These are phyloP conservation scores for Pulveroboletus sp. DNA, from an alignment of 768 basidiomycete species.

Conservation along the genomic window DNA sequence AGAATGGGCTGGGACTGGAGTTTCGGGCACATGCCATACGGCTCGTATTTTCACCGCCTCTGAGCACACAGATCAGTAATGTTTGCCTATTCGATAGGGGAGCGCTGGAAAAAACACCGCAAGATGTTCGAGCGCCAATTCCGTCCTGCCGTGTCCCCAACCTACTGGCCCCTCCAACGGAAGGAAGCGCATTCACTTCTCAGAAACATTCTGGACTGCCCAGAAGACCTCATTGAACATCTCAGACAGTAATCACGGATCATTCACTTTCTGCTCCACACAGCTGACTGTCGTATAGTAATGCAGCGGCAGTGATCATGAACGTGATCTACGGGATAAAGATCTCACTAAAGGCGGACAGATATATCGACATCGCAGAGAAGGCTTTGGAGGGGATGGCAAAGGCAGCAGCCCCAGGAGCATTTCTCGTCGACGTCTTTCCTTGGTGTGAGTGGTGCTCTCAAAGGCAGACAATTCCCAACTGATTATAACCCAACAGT, in stretches of 20 bases:
- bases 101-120: constrained; percentile 51
- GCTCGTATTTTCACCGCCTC: constrained; percentile 19
- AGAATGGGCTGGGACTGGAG: constrained; percentile 50
- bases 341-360: constrained; percentile 40
- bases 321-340: constrained; percentile 50
- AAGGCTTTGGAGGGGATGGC: constrained; percentile 50
- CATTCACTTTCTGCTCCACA: background rate
- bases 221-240: constrained; percentile 44
- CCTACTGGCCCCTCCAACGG: constrained; percentile 45
- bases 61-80: background rate
- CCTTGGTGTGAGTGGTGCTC: constrained; percentile 35
- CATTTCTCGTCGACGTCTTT: constrained; percentile 50
- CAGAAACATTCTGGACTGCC: constrained; percentile 41
- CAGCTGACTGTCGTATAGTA: constrained; percentile 29
- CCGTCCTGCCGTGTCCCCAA: constrained; percentile 39
- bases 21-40: constrained; percentile 55
- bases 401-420: constrained; percentile 49
- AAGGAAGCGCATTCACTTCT: constrained; percentile 46
- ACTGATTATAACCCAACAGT: constrained; percentile 31
- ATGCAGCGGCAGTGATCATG: constrained; percentile 53
- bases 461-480: background rate
- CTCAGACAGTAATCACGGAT: constrained; percentile 43
- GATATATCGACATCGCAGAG: constrained; percentile 51
- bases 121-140: constrained; percentile 54
- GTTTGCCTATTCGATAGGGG: constrained; percentile 32